Percentiles rank a stretch among this genome's conserved stretches.
phyloP scores from a whole-genome alignment of 2,329 filamentous ascomycete genomes.

The Phialemonium atrogriseum region DNA sequence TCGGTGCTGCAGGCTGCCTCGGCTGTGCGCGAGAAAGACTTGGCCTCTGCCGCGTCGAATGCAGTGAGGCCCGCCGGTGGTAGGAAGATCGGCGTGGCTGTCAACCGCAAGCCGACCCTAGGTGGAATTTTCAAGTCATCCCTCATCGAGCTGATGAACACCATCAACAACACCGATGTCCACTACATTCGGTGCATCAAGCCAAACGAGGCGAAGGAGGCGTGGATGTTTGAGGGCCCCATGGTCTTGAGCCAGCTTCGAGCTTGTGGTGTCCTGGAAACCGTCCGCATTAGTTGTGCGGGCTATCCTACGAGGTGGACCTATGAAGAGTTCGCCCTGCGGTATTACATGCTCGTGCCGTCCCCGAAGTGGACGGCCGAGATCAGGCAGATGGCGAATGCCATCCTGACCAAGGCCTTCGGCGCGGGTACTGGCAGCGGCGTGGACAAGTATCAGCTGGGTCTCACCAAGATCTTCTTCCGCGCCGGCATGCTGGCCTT shows the following conservation, averaged over 20 bases:
- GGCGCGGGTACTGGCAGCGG: slow-evolving; percentile 67
- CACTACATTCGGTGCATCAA: slow-evolving; percentile 99
- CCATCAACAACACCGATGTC: slow-evolving; percentile 95
- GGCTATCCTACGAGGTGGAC: slow-evolving; percentile 98
- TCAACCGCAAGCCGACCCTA: slow-evolving; percentile 92
- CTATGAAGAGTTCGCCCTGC: slow-evolving; percentile 93
- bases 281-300: slow-evolving; percentile 92
- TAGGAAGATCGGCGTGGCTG: slow-evolving; percentile 81
- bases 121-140: slow-evolving; percentile 99
- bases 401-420: slow-evolving; percentile 81
- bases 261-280: slow-evolving; percentile 97
- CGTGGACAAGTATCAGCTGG: slow-evolving; percentile 92
- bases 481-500: slow-evolving; percentile 98
- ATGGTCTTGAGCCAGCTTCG: slow-evolving; percentile 97
- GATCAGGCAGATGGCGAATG: slow-evolving; percentile 88
- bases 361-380: slow-evolving; percentile 88
- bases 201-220: slow-evolving; percentile 91
- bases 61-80: slow-evolving; percentile 75
- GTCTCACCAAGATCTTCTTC: slow-evolving; percentile 98
- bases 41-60: slow-evolving; percentile 52
- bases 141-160: slow-evolving; percentile 94
- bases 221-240: slow-evolving; percentile 97
- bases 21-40: slow-evolving; percentile 82
- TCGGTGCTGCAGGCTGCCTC: slow-evolving; percentile 80
- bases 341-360: slow-evolving; percentile 96